These are phyloP conservation scores for Geopyxis carbonaria DNA, from an alignment of 495 filamentous ascomycete species.

Conservation along the genomic window DNA sequence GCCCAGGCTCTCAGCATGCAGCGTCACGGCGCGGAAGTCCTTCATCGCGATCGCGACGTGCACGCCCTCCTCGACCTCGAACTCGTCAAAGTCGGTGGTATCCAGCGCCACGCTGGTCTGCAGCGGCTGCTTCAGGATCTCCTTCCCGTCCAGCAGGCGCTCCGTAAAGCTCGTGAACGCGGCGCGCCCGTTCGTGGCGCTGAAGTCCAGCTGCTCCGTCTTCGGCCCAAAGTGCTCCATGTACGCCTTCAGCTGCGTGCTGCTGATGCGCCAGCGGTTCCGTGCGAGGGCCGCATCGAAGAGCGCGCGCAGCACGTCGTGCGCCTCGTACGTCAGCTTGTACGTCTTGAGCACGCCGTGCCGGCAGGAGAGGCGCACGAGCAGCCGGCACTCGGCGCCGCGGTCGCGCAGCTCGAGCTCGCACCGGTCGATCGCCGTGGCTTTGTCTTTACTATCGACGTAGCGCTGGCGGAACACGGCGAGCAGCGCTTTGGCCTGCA, in stretches of 20 bases:
- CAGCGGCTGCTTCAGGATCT: constrained; percentile 81
- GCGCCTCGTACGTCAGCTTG: constrained; percentile 74
- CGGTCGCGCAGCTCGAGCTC: constrained; percentile 70
- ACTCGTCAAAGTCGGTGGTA: constrained; percentile 70
- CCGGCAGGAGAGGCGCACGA: constrained; percentile 66
- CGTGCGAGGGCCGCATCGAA: constrained; percentile 54
- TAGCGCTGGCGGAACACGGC: constrained; percentile 43
- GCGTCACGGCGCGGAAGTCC: constrained; percentile 80
- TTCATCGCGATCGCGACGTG: constrained; percentile 84
- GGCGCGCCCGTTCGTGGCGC: constrained; percentile 36
- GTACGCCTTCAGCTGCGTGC: constrained; percentile 60
- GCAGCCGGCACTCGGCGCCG: constrained; percentile 57
- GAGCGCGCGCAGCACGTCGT: constrained; percentile 65
- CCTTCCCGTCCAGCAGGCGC: constrained; percentile 69
- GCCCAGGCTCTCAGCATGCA: constrained; percentile 63
- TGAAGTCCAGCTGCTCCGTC: constrained; percentile 83
- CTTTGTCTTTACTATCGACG: constrained; percentile 37
- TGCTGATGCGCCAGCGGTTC: constrained; percentile 65
- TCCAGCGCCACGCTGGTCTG: constrained; percentile 83
- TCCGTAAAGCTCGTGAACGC: constrained; percentile 93
- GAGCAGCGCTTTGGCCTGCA: constrained; percentile 52
- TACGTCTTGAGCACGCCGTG: constrained; percentile 89
- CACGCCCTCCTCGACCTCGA: constrained; percentile 52
- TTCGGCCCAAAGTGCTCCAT: constrained; percentile 81
- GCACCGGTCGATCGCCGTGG: constrained; percentile 68